Evolutionary conservation across 768 basidiomycete genomes (phyloP).

Genomic region (Podaxis mareebaensis): DNA sequence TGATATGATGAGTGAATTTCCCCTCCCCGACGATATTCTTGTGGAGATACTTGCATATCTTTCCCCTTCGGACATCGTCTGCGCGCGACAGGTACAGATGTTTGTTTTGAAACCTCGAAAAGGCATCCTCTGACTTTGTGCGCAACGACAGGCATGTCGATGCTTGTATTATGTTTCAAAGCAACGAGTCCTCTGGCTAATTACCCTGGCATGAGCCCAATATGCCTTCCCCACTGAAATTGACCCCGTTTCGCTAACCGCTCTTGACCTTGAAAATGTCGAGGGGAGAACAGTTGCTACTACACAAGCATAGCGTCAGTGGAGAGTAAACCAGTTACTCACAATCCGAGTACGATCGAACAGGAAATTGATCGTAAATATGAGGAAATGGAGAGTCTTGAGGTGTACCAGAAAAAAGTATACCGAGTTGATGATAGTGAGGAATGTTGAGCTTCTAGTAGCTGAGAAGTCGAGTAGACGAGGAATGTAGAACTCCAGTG

Average conservation of each 20-base stretch:
- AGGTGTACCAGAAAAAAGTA: too few species aligned
- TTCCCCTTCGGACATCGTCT: not conserved
- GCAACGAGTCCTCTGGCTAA: not conserved
- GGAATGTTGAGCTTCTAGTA: too few species aligned
- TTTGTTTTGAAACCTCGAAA: not conserved
- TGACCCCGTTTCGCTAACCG: not conserved
- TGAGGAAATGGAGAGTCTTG: fast-evolving
- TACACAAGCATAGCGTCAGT: too few species aligned
- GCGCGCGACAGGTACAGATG: not conserved
- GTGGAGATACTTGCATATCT: not conserved
- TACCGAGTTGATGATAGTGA: too few species aligned
- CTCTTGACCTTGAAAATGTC: not conserved
- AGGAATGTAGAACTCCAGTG: too few species aligned
- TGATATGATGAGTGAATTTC: not conserved
- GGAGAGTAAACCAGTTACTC: too few species aligned
- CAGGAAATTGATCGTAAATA: too few species aligned
- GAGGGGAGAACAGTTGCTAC: conserved; percentile 1
- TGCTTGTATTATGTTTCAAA: not conserved
- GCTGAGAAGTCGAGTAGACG: too few species aligned
- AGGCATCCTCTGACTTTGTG: not conserved
- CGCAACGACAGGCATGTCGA: not conserved
- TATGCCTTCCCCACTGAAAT: not conserved
- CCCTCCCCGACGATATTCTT: not conserved
- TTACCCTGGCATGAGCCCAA: not conserved
- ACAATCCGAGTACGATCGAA: too few species aligned